Conservation (phyloP, 805 yeast species). For the Cyberlindnera misumaiensis region DNA sequence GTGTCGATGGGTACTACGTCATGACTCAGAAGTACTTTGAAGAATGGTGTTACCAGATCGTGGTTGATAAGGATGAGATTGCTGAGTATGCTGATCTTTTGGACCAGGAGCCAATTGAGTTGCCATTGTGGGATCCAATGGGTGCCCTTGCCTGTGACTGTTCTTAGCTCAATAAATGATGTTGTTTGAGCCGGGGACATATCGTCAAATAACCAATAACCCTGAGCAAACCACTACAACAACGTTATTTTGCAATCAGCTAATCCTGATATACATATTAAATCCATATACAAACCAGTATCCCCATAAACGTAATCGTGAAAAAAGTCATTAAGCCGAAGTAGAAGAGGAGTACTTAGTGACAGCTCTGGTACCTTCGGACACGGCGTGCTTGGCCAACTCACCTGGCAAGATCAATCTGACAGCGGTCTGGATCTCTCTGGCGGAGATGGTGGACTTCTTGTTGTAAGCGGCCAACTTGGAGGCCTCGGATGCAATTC, state of each 20-base stretch:
- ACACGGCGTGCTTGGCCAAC: conserved; percentile 96
- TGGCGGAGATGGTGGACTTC: conserved; percentile 95
- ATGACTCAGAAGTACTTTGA: conserved; percentile 72
- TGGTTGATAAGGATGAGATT: conserved; percentile 47
- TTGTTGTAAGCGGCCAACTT: conserved; percentile 98
- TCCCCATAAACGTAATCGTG: conserved; percentile 7
- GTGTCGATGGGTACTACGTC: conserved; percentile 59
- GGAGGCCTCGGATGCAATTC: conserved; percentile 97
- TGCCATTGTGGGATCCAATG: conserved; percentile 77
- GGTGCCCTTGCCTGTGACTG: conserved; percentile 52
- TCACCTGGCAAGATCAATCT: conserved; percentile 98
- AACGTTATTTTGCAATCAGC: background rate
- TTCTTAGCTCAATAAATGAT: background rate
- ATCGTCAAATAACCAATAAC: background rate
- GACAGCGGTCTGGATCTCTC: conserved; percentile 98
- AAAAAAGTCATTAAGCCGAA: conserved; percentile 28
- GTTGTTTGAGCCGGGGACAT: background rate
- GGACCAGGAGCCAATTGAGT: conserved; percentile 38
- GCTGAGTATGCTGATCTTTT: conserved; percentile 27
- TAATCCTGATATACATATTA: conserved; percentile 10
- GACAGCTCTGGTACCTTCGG: conserved; percentile 98
- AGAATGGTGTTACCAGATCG: conserved; percentile 70
- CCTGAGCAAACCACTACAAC: background rate
- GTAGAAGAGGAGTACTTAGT: conserved; percentile 82
- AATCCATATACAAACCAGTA: conserved; percentile 8